A percentile compares a stretch with the other conserved stretches of the same genome.
phyloP scores from a whole-genome alignment of 75 land plant species.

The Picea sitchensis region DNA sequence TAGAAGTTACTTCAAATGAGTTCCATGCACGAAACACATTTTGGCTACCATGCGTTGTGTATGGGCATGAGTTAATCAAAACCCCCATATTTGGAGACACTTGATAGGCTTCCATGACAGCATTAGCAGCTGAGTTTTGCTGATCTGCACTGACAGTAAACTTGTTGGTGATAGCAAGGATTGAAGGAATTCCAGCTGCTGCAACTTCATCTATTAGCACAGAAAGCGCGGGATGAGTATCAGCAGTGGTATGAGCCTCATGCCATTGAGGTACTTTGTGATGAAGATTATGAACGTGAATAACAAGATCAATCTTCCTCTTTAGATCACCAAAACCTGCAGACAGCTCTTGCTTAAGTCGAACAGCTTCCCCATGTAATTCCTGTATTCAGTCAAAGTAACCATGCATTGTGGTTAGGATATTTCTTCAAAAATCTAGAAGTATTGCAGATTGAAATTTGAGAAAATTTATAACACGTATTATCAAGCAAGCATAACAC shows the following conservation, averaged over 20 bases:
- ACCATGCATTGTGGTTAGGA: not conserved
- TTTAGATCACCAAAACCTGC: conserved; percentile 47
- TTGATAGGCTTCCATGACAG: conserved; percentile 72
- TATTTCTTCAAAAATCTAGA: not conserved
- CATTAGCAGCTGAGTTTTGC: conserved; percentile 58
- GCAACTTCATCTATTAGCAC: conserved; percentile 75
- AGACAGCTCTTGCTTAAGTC: conserved; percentile 71
- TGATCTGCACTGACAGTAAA: conserved; percentile 94
- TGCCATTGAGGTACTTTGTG: conserved; percentile 65
- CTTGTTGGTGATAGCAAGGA: conserved; percentile 92
- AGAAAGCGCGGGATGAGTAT: conserved; percentile 64
- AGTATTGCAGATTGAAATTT: not conserved
- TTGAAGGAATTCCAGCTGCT: conserved; percentile 71
- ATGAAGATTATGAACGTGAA: conserved; percentile 93
- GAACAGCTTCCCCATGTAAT: conserved; percentile 49
- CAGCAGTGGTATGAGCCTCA: conserved; percentile 23
- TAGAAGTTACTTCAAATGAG: not conserved
- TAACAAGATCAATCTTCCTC: conserved; percentile 70
- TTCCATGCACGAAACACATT: conserved; percentile 11
- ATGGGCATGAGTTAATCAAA: conserved; percentile 81
- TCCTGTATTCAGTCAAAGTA: conserved; percentile 47
- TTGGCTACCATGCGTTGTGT: conserved; percentile 39
- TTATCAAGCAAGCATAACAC: conserved; percentile 8
- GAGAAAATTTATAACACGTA: not conserved
- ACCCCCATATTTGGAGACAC: conserved; percentile 52